Base-by-base conservation (phyloP, 129 eudicot species). In the Flaveria brownii region DNA sequence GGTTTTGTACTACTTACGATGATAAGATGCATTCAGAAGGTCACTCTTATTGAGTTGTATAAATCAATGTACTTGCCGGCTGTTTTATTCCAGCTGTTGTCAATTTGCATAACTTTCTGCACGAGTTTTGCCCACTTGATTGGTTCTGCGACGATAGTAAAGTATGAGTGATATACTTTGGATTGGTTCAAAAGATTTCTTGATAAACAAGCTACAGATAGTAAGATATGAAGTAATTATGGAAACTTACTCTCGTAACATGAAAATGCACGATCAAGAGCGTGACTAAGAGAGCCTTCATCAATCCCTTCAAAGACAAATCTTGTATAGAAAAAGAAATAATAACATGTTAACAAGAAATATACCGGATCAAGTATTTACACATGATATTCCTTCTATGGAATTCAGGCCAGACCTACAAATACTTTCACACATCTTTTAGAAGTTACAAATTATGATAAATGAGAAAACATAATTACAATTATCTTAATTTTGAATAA, bases 271-370 rank as follows among this genome's bases (percentile, higher is more conserved):
- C 91, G 96, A 57, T 83, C 89, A 67, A 92, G 80, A 68, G 96
- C 88, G 36, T 46, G 28, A 22, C 72, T 79, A 42, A 92, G 72
- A 30, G 97, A 89, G 69, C 78, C 88, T 84, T 92, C 93, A 52
- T 92, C 97, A 36, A 89, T 89, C 77, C 96, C 97, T 82, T 92
- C 93, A 75, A 92, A 89, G 22, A 92, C 91, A 73, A 92, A 92
- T 70, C 96, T 89, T 56, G 75, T 47, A 78, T 9, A 50, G 30
- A n/a, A 51, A 68, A 49, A 68, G 43, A 54, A 76, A 75, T 6
- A 13, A 11, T 45, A 43, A 71, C 43, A 36, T 25, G 17, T 51
- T 39, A 5, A 30, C 1, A 12, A 7, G 6, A 26, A 47, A 1
- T 25, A 51, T 51, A 50, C 47, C 8, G 26, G 42, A 30, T 15